phyloP scores from a whole-genome alignment of 441 rosid genomes.

The Pelargonium fulgidum region DNA sequence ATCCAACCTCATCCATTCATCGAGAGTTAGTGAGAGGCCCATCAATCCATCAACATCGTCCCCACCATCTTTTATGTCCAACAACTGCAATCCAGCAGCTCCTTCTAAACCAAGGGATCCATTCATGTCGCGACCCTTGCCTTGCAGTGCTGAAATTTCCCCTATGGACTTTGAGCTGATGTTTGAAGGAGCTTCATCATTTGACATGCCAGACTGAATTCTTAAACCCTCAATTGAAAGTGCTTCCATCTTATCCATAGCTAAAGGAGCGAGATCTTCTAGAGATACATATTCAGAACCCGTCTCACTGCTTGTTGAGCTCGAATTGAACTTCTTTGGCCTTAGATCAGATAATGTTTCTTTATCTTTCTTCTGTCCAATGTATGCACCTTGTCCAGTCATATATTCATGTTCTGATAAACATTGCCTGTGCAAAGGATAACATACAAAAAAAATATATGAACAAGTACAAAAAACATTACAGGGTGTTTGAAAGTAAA shows the following conservation, averaged over 20 bases:
- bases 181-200: slow-evolving; percentile 61
- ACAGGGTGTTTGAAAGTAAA: neutral
- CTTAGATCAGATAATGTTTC: slow-evolving; percentile 35
- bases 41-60: slow-evolving; percentile 69
- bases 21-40: slow-evolving; percentile 82
- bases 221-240: slow-evolving; percentile 87
- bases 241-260: slow-evolving; percentile 94
- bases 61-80: slow-evolving; percentile 48
- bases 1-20: slow-evolving; percentile 91
- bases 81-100: slow-evolving; percentile 74
- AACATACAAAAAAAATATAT: slow-evolving; percentile 17
- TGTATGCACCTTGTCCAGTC: slow-evolving; percentile 29
- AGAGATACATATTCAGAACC: slow-evolving; percentile 69
- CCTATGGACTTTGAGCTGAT: slow-evolving; percentile 57
- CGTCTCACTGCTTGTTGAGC: slow-evolving; percentile 30
- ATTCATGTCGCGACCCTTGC: slow-evolving; percentile 46
- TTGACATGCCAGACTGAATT: slow-evolving; percentile 78
- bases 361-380: slow-evolving; percentile 29
- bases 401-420: slow-evolving; percentile 35
- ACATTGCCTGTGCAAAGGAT: slow-evolving; percentile 42
- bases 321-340: slow-evolving; percentile 33
- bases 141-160: slow-evolving; percentile 58
- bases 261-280: slow-evolving; percentile 91
- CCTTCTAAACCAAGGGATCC: slow-evolving; percentile 70
- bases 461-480: neutral